phyloP scores from a whole-genome alignment of 805 yeast species.

The Komagataella pastoris region DNA sequence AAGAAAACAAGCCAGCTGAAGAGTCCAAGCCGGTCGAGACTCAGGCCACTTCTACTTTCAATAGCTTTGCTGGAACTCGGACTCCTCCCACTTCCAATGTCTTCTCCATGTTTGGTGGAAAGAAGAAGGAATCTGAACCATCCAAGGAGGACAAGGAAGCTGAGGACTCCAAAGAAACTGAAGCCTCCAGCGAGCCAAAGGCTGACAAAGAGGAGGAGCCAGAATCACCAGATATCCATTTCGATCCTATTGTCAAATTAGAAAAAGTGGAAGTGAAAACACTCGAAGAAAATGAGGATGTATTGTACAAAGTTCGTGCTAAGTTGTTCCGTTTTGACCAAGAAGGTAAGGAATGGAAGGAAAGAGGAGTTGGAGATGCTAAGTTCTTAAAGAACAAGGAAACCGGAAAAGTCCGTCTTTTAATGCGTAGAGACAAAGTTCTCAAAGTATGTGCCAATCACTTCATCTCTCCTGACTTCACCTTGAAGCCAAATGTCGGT shows the following conservation, averaged over 20 bases:
- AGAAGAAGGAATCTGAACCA: conserved; percentile 29
- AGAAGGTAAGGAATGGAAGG: conserved; percentile 92
- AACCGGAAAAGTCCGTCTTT: conserved; percentile 70
- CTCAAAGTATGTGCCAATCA: conserved; percentile 97
- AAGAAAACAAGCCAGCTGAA: background rate
- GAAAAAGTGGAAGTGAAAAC: conserved; percentile 96
- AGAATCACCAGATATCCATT: conserved; percentile 78
- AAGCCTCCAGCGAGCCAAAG: conserved; percentile 18
- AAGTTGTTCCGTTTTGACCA: conserved; percentile 80
- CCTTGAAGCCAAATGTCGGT: conserved; percentile 85
- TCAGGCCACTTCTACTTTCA: conserved; percentile 5
- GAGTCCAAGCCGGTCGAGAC: background rate
- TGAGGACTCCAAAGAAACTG: conserved; percentile 21
- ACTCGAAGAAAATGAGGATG: conserved; percentile 84
- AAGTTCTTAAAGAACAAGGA: conserved; percentile 85
- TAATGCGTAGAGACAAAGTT: conserved; percentile 99
- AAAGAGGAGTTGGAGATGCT: conserved; percentile 98
- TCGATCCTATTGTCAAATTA: conserved; percentile 90
- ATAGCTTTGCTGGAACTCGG: conserved; percentile 16
- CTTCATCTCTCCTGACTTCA: conserved; percentile 69
- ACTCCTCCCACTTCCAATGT: conserved; percentile 71
- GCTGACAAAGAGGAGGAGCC: conserved; percentile 34
- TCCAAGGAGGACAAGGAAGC: conserved; percentile 19
- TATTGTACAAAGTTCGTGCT: conserved; percentile 77
- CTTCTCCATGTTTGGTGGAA: conserved; percentile 93